Percentiles rank a stretch among this genome's conserved stretches.
phyloP scores from a whole-genome alignment of 768 basidiomycete genomes.

The Boletus tylopilopsis region DNA sequence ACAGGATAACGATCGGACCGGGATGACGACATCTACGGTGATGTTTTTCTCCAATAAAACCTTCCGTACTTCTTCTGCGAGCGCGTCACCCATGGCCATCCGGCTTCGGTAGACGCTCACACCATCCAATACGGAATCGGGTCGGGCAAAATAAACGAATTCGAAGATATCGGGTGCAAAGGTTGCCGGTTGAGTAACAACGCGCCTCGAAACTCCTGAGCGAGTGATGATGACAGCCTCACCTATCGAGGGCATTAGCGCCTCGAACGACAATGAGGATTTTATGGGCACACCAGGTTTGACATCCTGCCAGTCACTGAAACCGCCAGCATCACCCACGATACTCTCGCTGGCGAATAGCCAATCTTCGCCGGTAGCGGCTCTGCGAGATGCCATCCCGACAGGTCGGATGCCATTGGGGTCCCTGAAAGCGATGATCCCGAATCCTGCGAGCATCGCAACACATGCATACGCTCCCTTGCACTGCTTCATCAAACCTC shows the following conservation, averaged over 20 bases:
- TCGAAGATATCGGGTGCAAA: constrained; percentile 99
- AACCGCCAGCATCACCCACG: constrained; percentile 91
- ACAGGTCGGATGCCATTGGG: constrained; percentile 96
- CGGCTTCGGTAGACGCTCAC: constrained; percentile 96
- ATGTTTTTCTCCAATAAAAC: constrained; percentile 67
- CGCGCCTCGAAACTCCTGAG: constrained; percentile 65
- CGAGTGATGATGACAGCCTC: constrained; percentile 97
- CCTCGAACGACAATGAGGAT: not conserved
- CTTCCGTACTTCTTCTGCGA: constrained; percentile 81
- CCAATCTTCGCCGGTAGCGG: constrained; percentile 69
- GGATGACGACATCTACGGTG: constrained; percentile 93
- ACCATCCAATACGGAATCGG: constrained; percentile 96
- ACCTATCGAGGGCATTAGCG: constrained; percentile 42
- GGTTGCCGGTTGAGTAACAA: constrained; percentile 61
- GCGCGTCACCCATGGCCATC: constrained; percentile 98
- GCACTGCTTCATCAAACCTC: constrained; percentile 83
- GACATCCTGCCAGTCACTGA: constrained; percentile 90
- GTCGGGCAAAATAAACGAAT: constrained; percentile 97
- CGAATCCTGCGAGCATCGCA: constrained; percentile 99
- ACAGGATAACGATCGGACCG: constrained; percentile 41
- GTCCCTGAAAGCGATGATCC: constrained; percentile 96
- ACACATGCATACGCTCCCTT: constrained; percentile 96
- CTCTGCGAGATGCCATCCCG: constrained; percentile 74
- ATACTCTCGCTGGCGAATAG: constrained; percentile 94
- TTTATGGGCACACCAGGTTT: constrained; percentile 61